A percentile compares a stretch with the other conserved stretches of the same genome.
Conservation (phyloP, 106 monocot species). For the Allium fistulosum region DNA sequence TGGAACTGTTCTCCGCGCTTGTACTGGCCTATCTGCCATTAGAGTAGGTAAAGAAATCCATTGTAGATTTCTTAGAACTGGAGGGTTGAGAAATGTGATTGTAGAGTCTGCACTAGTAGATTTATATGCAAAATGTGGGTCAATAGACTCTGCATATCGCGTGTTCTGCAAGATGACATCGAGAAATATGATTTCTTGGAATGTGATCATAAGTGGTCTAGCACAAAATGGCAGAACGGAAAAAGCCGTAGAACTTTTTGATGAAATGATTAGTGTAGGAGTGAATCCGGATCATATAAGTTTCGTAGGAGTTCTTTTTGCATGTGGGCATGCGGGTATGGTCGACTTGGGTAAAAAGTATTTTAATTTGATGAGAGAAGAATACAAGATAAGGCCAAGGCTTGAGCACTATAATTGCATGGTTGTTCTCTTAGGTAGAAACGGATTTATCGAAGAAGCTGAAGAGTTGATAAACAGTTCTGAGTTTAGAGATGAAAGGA, state of each 20-base stretch:
- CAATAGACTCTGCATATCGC: slow-evolving; percentile 40
- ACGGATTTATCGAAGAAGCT: slow-evolving; percentile 75
- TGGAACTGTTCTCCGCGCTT: slow-evolving; percentile 74
- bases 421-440: slow-evolving; percentile 75
- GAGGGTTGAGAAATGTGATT: slow-evolving; percentile 40
- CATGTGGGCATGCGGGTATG: slow-evolving; percentile 72
- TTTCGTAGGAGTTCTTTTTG: slow-evolving; percentile 77
- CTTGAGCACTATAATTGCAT: slow-evolving; percentile 89
- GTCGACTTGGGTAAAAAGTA: slow-evolving; percentile 55
- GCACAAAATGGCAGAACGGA: slow-evolving; percentile 59
- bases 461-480: slow-evolving; percentile 58
- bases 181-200: slow-evolving; percentile 79
- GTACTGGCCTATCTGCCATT: slow-evolving; percentile 50
- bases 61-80: slow-evolving; percentile 44
- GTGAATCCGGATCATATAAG: slow-evolving; percentile 64
- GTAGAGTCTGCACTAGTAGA: slow-evolving; percentile 83
- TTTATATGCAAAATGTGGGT: slow-evolving; percentile 82
- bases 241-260: slow-evolving; percentile 47
- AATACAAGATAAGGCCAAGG: slow-evolving; percentile 47
- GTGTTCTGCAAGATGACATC: slow-evolving; percentile 30
- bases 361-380: slow-evolving; percentile 47
- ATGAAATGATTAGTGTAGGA: slow-evolving; percentile 53
- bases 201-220: slow-evolving; percentile 76
- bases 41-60: slow-evolving; percentile 69
- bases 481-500: slow-evolving; percentile 35